Evolutionary conservation across 2,329 filamentous ascomycete genomes (phyloP), one percentile per base, ranked within the genome.

Genomic region (Chaetomiaceae sp.): DNA sequence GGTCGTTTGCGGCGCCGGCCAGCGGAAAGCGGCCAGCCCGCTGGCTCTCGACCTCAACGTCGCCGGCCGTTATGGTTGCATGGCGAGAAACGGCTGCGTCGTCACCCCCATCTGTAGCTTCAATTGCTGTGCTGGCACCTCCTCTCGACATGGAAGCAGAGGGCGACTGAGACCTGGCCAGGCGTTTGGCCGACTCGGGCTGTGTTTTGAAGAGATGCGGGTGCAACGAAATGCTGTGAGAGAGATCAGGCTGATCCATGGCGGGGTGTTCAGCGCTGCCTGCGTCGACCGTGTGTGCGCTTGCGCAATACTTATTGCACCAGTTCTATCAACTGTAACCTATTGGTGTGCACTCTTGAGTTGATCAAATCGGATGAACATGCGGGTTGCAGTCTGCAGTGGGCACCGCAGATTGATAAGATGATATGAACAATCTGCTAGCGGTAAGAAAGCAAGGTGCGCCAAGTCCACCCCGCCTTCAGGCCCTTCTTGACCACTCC

Each of bases 1-100:
- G 91, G 58, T 97, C 91, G 59, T 79, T 84, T 54, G 83, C 80
- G 20, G 67, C 65, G 17, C 73, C 78, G 58, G 83, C 78, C 8
- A 72, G 73, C 0, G 83, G 81, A 7, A 78, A 66, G 32, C 71
- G 70, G 35, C 73, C 59, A n/a, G 66, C 66, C 29, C 64, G 56
- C 55, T 75, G 73, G 54, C 67, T 69, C 61, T 79, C 76, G 36
- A 78, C 66, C 60, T 79, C 76, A 42, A 78, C 66, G 42, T 79
- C 75, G 17, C 61, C 63, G 17, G 59, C 53, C 6, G 56, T 38
- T 14, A 14, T 35, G 8, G 52, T 30, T 9, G 44, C 44, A 41
- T 60, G 58, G 2, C 58, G 51, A 47, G 50, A 40, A 9, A 57
- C 38, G 17, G 55, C 48, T 3, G 48, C 47, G 12, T 57, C 56